Percentiles rank a stretch among this genome's conserved stretches.
Evolutionary conservation across 2,329 filamentous ascomycete genomes (phyloP).

Genomic region (Fusarium anthophilum): DNA sequence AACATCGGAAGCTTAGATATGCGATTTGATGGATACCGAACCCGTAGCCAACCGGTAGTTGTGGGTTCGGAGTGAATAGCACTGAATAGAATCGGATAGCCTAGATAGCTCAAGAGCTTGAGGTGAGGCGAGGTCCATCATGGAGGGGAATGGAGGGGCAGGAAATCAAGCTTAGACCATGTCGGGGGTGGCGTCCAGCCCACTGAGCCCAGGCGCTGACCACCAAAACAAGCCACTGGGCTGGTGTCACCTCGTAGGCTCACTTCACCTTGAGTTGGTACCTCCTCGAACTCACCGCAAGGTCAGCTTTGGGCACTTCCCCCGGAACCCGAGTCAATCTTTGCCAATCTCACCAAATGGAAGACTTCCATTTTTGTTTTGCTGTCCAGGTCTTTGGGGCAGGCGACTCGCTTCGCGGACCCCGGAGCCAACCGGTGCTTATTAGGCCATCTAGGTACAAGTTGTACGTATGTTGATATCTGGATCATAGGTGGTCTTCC

Average conservation of each 20-base stretch:
- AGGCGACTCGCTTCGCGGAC: neutral
- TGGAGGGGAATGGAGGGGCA: slow-evolving; percentile 31
- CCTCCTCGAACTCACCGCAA: slow-evolving; percentile 28
- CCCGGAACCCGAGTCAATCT: slow-evolving; percentile 33
- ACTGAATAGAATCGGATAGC: slow-evolving; percentile 17
- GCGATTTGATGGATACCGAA: slow-evolving; percentile 15
- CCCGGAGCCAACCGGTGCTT: slow-evolving; percentile 1
- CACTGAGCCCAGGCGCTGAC: slow-evolving; percentile 26
- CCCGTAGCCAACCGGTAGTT: slow-evolving; percentile 36
- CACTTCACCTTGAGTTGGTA: slow-evolving; percentile 22
- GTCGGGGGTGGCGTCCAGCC: slow-evolving; percentile 33
- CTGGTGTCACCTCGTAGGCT: neutral
- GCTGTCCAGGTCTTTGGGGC: slow-evolving; percentile 1
- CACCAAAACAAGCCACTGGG: slow-evolving; percentile 31
- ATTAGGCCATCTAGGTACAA: slow-evolving; percentile 11
- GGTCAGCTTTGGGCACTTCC: slow-evolving; percentile 19
- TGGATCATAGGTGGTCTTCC: neutral
- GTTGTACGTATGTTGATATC: slow-evolving; percentile 16
- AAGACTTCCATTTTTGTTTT: slow-evolving; percentile 11
- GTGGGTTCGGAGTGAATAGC: slow-evolving; percentile 22
- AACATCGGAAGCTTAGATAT: slow-evolving; percentile 33
- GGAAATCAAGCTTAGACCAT: slow-evolving; percentile 26
- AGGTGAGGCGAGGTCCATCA: slow-evolving; percentile 11
- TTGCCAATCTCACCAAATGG: slow-evolving; percentile 25
- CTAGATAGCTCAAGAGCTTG: slow-evolving; percentile 23